phyloP scores from a whole-genome alignment of 2,329 filamentous ascomycete genomes.

The Arthrobotrys iridis region DNA sequence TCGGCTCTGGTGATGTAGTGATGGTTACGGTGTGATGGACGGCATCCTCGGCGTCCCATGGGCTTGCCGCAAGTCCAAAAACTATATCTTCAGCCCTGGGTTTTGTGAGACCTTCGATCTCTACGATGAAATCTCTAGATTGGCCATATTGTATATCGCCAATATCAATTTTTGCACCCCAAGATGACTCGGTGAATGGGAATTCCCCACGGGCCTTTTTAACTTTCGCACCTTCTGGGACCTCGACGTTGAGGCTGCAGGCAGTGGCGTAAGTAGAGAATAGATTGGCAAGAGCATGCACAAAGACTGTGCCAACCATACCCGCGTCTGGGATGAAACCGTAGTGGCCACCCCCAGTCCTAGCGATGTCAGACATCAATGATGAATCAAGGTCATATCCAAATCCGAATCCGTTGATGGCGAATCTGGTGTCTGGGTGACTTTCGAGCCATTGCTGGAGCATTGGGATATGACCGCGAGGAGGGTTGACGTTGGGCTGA shows the following conservation, averaged over 20 bases:
- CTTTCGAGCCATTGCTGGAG: slow-evolving; percentile 61
- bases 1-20: slow-evolving; percentile 33
- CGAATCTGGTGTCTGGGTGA: slow-evolving; percentile 53
- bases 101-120: slow-evolving; percentile 32
- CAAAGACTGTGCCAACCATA: slow-evolving; percentile 72
- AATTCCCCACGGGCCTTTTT: slow-evolving; percentile 60
- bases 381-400: slow-evolving; percentile 66
- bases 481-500: slow-evolving; percentile 59
- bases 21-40: slow-evolving; percentile 18
- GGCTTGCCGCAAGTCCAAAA: slow-evolving; percentile 58
- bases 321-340: slow-evolving; percentile 71
- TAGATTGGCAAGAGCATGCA: slow-evolving; percentile 71
- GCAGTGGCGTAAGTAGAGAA: slow-evolving; percentile 69
- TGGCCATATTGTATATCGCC: slow-evolving; percentile 72
- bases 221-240: slow-evolving; percentile 56
- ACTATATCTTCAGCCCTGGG: slow-evolving; percentile 36
- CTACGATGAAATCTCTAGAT: slow-evolving; percentile 65
- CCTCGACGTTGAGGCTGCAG: slow-evolving; percentile 61
- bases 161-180: slow-evolving; percentile 55
- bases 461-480: slow-evolving; percentile 68
- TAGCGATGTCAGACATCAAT: slow-evolving; percentile 70
- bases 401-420: slow-evolving; percentile 68
- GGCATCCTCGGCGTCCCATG: slow-evolving; percentile 54
- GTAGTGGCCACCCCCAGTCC: slow-evolving; percentile 69
- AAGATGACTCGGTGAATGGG: slow-evolving; percentile 58